Evolutionary conservation across 257 asterid species (phyloP).

Genomic region (Schizonepeta tenuifolia): DNA sequence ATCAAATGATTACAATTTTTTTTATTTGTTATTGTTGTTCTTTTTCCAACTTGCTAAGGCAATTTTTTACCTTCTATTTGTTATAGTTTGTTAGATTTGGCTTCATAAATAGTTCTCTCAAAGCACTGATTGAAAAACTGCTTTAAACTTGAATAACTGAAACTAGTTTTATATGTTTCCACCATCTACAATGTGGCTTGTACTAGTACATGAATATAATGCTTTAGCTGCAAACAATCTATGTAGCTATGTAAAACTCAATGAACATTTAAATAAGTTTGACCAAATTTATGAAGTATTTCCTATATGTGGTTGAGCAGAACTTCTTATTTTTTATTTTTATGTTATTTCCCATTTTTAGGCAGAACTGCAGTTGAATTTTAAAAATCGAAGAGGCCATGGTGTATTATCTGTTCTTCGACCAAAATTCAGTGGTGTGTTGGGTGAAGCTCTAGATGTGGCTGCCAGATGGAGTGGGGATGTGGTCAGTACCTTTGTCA

Average conservation of each 20-base stretch:
- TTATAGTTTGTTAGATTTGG: constrained; percentile 12
- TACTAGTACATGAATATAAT: constrained; percentile 20
- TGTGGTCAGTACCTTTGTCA: constrained; percentile 68
- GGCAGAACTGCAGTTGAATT: constrained; percentile 97
- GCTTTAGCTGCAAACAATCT: constrained; percentile 19
- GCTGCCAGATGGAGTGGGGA: constrained; percentile 99
- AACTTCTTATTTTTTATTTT: not conserved
- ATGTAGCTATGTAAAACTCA: constrained; percentile 19
- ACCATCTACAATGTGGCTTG: constrained; percentile 19
- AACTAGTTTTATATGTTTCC: constrained; percentile 5
- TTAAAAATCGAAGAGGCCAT: constrained; percentile 97
- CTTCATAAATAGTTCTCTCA: constrained; percentile 18
- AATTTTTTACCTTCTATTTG: constrained; percentile 12
- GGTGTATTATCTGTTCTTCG: constrained; percentile 87
- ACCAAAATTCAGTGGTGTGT: constrained; percentile 96
- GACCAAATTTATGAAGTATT: not conserved
- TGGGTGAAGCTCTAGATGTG: constrained; percentile 99
- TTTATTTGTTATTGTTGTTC: not conserved
- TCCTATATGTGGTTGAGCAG: constrained; percentile 6
- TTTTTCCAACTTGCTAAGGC: constrained; percentile 12
- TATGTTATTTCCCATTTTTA: constrained; percentile 32
- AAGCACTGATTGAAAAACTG: constrained; percentile 13
- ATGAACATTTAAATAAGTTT: constrained; percentile 25
- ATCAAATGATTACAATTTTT: not conserved
- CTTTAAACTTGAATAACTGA: constrained; percentile 26